phyloP scores from a whole-genome alignment of 2,329 filamentous ascomycete species.

The Trichoderma sp. region DNA sequence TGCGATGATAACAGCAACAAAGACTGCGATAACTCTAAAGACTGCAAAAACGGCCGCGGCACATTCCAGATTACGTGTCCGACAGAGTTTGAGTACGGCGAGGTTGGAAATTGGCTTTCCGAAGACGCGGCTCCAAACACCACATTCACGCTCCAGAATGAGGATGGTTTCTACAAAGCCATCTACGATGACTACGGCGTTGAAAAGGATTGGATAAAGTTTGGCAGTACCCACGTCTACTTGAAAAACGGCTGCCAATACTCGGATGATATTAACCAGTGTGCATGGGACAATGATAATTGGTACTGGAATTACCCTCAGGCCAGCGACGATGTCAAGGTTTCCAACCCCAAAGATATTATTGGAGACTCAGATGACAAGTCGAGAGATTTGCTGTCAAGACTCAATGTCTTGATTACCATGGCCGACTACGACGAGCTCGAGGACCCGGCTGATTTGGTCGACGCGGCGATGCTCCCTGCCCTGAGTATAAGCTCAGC shows the following conservation, averaged over 20 bases:
- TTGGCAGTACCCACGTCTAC: slow-evolving; percentile 23
- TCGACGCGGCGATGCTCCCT: slow-evolving; percentile 30
- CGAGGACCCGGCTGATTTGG: slow-evolving; percentile 18
- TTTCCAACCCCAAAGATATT: slow-evolving; percentile 33
- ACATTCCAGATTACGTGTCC: background rate
- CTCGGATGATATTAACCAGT: slow-evolving; percentile 25
- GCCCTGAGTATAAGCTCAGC: slow-evolving; percentile 34
- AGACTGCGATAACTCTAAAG: background rate
- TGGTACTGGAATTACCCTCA: slow-evolving; percentile 30
- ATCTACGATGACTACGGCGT: slow-evolving; percentile 31
- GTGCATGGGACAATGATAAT: slow-evolving; percentile 17
- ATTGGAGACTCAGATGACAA: slow-evolving; percentile 30
- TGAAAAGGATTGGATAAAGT: slow-evolving; percentile 30
- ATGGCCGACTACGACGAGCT: background rate
- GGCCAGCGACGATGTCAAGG: slow-evolving; percentile 22
- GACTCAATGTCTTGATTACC: slow-evolving; percentile 22
- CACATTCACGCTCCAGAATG: slow-evolving; percentile 31
- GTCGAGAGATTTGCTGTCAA: slow-evolving; percentile 1
- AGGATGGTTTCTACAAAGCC: slow-evolving; percentile 31
- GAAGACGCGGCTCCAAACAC: slow-evolving; percentile 24
- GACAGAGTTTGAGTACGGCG: background rate
- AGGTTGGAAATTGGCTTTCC: background rate
- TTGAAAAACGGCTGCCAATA: slow-evolving; percentile 29
- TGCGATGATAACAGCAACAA: background rate
- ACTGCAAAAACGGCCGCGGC: background rate